These are phyloP conservation scores for Hansfordia pulvinata DNA, from an alignment of 2,329 filamentous ascomycete genomes.

Conservation along the genomic window DNA sequence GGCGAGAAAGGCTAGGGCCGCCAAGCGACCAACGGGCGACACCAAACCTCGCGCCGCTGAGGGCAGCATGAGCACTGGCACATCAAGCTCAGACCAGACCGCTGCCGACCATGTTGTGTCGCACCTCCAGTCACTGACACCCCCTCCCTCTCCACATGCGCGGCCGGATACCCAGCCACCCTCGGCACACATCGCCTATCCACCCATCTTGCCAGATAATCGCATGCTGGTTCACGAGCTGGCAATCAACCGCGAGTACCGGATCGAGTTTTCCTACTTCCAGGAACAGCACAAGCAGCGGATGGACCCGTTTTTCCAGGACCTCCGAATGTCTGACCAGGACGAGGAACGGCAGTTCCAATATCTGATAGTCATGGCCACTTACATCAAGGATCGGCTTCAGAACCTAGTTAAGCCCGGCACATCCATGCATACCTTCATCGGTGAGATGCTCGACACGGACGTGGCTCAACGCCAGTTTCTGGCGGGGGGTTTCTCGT, in stretches of 20 bases:
- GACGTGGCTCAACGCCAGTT: conserved; percentile 60
- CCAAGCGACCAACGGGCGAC: conserved; percentile 55
- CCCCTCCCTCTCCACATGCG: conserved; percentile 38
- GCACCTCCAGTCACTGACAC: conserved; percentile 36
- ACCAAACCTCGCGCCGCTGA: conserved; percentile 55
- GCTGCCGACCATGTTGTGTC: conserved; percentile 23
- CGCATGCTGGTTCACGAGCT: conserved; percentile 66
- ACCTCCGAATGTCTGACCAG: conserved; percentile 49
- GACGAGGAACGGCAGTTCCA: conserved; percentile 51
- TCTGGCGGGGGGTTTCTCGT: conserved; percentile 60
- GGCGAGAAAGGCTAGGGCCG: conserved; percentile 49
- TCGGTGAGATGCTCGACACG: conserved; percentile 62
- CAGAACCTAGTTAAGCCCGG: conserved; percentile 57
- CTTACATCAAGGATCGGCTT: conserved; percentile 58
- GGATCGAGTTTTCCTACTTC: conserved; percentile 49
- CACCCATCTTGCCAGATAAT: conserved; percentile 54
- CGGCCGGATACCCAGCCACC: too few species aligned
- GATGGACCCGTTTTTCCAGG: conserved; percentile 36
- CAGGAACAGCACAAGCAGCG: conserved; percentile 39
- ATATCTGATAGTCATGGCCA: conserved; percentile 58
- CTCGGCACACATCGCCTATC: conserved; percentile 26
- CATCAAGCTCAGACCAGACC: too few species aligned
- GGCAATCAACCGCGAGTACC: conserved; percentile 66
- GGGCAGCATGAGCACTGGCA: conserved; percentile 20
- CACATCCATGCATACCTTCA: conserved; percentile 61